These are phyloP conservation scores for Rubia occidens DNA, from an alignment of 305 asterid genomes.

Conservation along the genomic window DNA sequence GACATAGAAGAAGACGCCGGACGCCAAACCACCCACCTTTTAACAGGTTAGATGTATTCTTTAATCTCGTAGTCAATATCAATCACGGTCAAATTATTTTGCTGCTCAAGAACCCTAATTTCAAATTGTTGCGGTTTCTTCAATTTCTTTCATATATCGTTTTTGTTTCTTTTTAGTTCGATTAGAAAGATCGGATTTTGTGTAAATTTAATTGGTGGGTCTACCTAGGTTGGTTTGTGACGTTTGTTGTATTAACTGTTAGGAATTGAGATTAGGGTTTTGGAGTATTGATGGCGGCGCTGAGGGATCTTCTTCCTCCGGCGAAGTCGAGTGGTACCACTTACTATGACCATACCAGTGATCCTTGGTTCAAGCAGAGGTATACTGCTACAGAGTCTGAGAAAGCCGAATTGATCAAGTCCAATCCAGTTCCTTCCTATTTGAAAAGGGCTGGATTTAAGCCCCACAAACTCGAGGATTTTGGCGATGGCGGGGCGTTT, in stretches of 20 bases:
- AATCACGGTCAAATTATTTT: no score
- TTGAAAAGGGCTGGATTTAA: conserved; percentile 62
- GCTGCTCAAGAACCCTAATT: not conserved
- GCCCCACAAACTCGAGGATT: conserved; percentile 72
- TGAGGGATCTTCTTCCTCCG: conserved; percentile 37
- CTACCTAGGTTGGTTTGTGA: not conserved
- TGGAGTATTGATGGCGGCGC: conserved; percentile 24
- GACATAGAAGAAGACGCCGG: no score
- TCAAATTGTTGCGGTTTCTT: not conserved
- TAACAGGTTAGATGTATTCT: not conserved
- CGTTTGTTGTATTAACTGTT: not conserved
- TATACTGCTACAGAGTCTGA: conserved; percentile 28
- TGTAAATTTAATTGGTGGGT: not conserved
- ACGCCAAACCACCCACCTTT: no score
- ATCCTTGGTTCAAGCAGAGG: conserved; percentile 48
- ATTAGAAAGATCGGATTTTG: no score
- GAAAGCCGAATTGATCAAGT: conserved; percentile 28
- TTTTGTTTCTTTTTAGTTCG: no score
- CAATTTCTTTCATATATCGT: no score
- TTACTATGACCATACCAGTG: conserved; percentile 35
- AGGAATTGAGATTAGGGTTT: not conserved
- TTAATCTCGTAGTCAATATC: not conserved
- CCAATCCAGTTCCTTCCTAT: conserved; percentile 55
- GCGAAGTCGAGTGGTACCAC: conserved; percentile 25
- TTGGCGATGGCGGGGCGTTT: conserved; percentile 85